Evolutionary conservation across 2,329 filamentous ascomycete species (phyloP).

Genomic region (Penicillium fuscoglaucum): DNA sequence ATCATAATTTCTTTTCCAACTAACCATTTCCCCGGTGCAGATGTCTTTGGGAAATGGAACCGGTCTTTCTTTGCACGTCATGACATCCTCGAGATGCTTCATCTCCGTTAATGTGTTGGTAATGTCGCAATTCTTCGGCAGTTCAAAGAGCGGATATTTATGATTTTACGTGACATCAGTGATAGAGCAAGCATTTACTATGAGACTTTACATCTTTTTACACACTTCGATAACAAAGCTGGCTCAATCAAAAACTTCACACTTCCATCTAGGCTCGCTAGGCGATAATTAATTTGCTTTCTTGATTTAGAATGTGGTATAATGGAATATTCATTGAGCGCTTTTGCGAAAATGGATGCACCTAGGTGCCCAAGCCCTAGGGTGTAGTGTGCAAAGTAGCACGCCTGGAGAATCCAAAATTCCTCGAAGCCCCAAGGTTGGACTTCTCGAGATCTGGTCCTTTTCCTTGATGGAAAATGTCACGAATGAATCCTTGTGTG

Average conservation of each 20-base stretch:
- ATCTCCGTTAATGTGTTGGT: conserved; percentile 27
- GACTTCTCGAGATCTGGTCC: not conserved
- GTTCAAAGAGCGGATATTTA: not conserved
- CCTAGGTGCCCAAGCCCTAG: not conserved
- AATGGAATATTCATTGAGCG: not conserved
- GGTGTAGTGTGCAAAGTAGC: not conserved
- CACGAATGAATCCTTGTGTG: not conserved
- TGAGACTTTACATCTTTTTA: not conserved
- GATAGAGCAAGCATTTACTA: not conserved
- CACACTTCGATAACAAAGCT: not conserved
- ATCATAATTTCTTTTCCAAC: not conserved
- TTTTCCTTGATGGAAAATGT: not conserved
- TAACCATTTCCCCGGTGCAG: conserved; percentile 43
- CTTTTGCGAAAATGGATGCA: not conserved
- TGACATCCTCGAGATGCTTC: conserved; percentile 61
- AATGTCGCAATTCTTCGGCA: not conserved
- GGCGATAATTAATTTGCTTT: too few relatives aligned
- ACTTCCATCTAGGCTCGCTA: too few relatives aligned
- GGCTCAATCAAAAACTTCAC: not conserved
- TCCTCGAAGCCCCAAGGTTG: not conserved
- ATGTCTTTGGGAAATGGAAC: conserved; percentile 76
- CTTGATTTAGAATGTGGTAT: too few relatives aligned
- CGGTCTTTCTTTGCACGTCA: conserved; percentile 74
- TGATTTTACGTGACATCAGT: not conserved
- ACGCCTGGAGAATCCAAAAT: not conserved